Evolutionary conservation across 805 yeast species (phyloP).

Genomic region (Metschnikowia kofuensis): DNA sequence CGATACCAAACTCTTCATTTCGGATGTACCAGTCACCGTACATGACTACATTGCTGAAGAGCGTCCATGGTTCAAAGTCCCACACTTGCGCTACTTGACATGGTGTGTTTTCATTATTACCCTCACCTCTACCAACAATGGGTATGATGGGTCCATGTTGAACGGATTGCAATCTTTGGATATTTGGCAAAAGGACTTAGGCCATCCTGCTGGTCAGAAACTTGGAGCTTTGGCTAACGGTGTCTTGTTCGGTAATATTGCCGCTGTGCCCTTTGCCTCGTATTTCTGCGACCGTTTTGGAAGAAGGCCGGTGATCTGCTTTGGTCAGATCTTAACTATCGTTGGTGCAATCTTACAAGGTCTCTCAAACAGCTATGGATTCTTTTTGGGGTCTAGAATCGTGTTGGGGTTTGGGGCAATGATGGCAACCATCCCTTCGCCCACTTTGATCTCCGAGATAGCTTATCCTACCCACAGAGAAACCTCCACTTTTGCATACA

Average conservation of each 20-base stretch:
- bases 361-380: slow-evolving; percentile 28
- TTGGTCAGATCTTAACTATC: slow-evolving; percentile 26
- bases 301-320: slow-evolving; percentile 33
- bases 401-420: slow-evolving; percentile 48
- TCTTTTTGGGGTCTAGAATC: slow-evolving; percentile 45
- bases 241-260: slow-evolving; percentile 36
- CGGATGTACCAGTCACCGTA: slow-evolving; percentile 5
- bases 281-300: slow-evolving; percentile 36
- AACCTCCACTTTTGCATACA: slow-evolving; percentile 38
- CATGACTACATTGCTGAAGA: slow-evolving; percentile 15
- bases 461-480: slow-evolving; percentile 45
- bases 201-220: slow-evolving; percentile 19
- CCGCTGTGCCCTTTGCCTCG: slow-evolving; percentile 20
- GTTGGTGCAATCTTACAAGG: slow-evolving; percentile 41
- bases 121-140: slow-evolving; percentile 44
- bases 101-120: slow-evolving; percentile 39
- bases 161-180: slow-evolving; percentile 48
- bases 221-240: slow-evolving; percentile 25
- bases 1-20: background rate
- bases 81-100: slow-evolving; percentile 39
- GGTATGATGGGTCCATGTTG: slow-evolving; percentile 34
- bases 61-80: slow-evolving; percentile 31
- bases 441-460: slow-evolving; percentile 50
- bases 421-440: slow-evolving; percentile 42
- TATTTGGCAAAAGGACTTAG: slow-evolving; percentile 39